phyloP scores from a whole-genome alignment of 768 basidiomycete genomes.

The Phaeotremella fagi region DNA sequence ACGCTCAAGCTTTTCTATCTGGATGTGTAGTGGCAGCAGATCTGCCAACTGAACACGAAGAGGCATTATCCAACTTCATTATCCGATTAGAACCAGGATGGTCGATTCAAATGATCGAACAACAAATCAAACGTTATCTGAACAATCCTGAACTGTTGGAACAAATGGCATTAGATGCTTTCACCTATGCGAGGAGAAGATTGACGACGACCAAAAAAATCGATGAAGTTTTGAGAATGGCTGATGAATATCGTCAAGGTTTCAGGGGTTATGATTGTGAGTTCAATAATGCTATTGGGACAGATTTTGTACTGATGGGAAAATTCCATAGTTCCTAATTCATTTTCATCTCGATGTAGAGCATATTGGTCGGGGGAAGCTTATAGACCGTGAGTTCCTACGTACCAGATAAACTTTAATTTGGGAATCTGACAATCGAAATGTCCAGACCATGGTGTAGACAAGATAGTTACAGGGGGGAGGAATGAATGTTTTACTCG shows the following conservation, averaged over 20 bases:
- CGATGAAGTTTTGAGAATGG: conserved; percentile 20
- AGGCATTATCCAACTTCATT: conserved; percentile 33
- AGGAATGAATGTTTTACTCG: no score
- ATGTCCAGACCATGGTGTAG: no score
- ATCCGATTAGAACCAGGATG: conserved; percentile 37
- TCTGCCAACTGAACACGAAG: conserved; percentile 45
- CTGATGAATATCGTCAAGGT: conserved; percentile 24
- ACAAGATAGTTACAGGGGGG: no score
- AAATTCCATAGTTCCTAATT: conserved; percentile 3
- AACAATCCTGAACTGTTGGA: conserved; percentile 29
- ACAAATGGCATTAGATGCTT: conserved; percentile 40
- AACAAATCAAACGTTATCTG: conserved; percentile 24
- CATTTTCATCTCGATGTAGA: conserved; percentile 7
- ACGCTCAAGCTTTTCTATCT: conserved; percentile 40
- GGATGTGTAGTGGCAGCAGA: conserved; percentile 46
- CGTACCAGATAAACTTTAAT: no score
- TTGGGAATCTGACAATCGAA: no score
- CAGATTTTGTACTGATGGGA: neutral
- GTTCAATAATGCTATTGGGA: conserved; percentile 2
- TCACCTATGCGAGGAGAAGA: conserved; percentile 38
- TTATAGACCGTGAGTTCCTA: conserved; percentile 40
- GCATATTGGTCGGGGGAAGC: conserved; percentile 13
- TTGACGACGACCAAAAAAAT: conserved; percentile 40
- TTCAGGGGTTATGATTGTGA: conserved; percentile 36
- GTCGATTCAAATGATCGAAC: conserved; percentile 37